phyloP scores from a whole-genome alignment of 768 basidiomycete species.

The Pleurotus cornucopiae region DNA sequence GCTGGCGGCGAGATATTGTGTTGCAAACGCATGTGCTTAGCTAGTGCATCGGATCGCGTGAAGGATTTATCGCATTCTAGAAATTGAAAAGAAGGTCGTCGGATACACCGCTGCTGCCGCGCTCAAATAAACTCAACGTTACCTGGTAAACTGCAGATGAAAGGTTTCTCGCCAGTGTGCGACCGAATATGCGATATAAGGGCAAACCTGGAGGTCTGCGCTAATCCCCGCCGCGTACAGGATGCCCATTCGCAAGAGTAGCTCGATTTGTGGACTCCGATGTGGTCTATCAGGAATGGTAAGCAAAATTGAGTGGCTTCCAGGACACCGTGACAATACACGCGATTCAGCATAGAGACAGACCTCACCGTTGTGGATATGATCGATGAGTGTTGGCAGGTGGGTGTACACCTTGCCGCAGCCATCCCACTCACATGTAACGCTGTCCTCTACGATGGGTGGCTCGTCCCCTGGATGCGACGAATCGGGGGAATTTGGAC shows the following conservation, averaged over 20 bases:
- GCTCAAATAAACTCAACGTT: slow-evolving; percentile 19
- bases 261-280: slow-evolving; percentile 77
- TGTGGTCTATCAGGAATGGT: slow-evolving; percentile 50
- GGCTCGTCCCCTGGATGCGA: slow-evolving; percentile 10
- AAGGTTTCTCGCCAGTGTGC: slow-evolving; percentile 94
- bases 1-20: slow-evolving; percentile 75
- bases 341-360: neutral
- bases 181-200: slow-evolving; percentile 87
- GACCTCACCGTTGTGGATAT: slow-evolving; percentile 73
- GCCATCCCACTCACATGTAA: slow-evolving; percentile 81
- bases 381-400: slow-evolving; percentile 71
- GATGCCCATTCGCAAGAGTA: slow-evolving; percentile 90
- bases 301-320: neutral
- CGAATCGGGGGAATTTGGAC: slow-evolving; percentile 33
- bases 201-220: slow-evolving; percentile 87
- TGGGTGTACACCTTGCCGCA: slow-evolving; percentile 74
- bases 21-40: slow-evolving; percentile 89
- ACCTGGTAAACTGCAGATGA: slow-evolving; percentile 80
- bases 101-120: no score
- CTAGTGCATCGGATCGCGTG: slow-evolving; percentile 90
- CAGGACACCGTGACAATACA: neutral
- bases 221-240: slow-evolving; percentile 73
- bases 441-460: slow-evolving; percentile 45
- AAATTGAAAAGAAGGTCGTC: neutral
- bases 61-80: slow-evolving; percentile 94